Evolutionary conservation across 768 basidiomycete species (phyloP), one percentile per base, ranked within the genome.

Genomic region (Suillus cothurnatus): DNA sequence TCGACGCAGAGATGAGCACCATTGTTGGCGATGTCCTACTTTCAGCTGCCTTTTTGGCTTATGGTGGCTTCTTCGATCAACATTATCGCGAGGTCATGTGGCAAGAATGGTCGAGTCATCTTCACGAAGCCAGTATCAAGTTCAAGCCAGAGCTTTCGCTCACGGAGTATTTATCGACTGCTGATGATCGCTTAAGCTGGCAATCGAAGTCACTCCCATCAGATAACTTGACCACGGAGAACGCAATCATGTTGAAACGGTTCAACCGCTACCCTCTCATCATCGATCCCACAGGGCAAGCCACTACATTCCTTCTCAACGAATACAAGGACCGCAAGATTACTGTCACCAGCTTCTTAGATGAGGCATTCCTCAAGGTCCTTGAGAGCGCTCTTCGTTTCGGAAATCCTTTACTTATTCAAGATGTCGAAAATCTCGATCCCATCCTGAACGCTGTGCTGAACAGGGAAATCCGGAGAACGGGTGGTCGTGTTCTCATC

Each of bases 231-330:
- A 98, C 95, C 69, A 94, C 93, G 1, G 97, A 99, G 80, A 99
- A 99, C 74, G 97, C 97, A n/a, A 95, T 99, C 78, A 99, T 99
- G 95, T 87, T 99, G 73, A 95, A 97, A 74, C 90, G 95, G 58
- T 98, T 95, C 86, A 94, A 94, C 72, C 93, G 97, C 23, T 99
- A 99, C 77, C 97, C 97, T 8, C 86, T 99, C 60, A 93, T 99
- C 64, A 94, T 99, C 71, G 97, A 99, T 74, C 97, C 97, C 6
- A 97, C 97, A 5, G 97, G 96, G 19, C 97, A 99, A 75, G 97
- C 97, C 7, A 96, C 95, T 0, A 86, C 89, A 12, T 99, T 95
- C 88, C 79, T 99, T 61, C 83, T 95, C 68, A 96, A 97, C 71
- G 93, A 97, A 73, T 96, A 96, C 83, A 91, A 89, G 77, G 93